Conservation (phyloP, 106 monocot genomes). For the Triglochin maritima region DNA sequence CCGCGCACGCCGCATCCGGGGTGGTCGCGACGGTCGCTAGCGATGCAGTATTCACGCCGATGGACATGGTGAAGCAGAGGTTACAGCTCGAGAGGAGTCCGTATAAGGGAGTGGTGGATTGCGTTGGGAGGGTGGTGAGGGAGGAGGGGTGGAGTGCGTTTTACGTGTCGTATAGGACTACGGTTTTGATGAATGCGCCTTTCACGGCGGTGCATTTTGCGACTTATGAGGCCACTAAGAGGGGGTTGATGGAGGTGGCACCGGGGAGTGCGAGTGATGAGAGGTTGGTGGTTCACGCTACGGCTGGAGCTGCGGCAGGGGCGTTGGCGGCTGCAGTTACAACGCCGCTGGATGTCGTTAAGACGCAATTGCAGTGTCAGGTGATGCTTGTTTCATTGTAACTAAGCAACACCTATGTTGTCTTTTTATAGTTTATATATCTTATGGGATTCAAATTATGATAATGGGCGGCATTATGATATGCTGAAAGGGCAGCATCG, state of each 20-base stretch:
- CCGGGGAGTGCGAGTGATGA: constrained; percentile 42
- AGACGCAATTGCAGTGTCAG: constrained; percentile 96
- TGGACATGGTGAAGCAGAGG: constrained; percentile 96
- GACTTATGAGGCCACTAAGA: constrained; percentile 88
- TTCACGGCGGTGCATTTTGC: constrained; percentile 92
- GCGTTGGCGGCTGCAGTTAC: constrained; percentile 72
- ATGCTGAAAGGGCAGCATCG: too few relatives aligned
- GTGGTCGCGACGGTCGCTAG: constrained; percentile 73
- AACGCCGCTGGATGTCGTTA: constrained; percentile 87
- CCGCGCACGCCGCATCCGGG: constrained; percentile 63
- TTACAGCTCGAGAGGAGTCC: constrained; percentile 76
- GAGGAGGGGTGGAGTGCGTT: constrained; percentile 79
- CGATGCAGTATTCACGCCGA: constrained; percentile 90
- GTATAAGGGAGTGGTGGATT: constrained; percentile 68
- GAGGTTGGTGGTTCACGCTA: constrained; percentile 60
- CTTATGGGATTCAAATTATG: too few relatives aligned
- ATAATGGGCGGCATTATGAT: too few relatives aligned
- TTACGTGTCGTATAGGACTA: constrained; percentile 70
- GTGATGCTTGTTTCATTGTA: constrained; percentile 2
- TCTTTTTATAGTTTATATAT: too few relatives aligned
- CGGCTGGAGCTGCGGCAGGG: constrained; percentile 79
- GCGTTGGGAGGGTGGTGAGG: constrained; percentile 48
- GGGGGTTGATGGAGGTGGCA: constrained; percentile 34
- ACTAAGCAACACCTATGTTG: too few relatives aligned
- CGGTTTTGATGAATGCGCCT: constrained; percentile 95